phyloP scores from a whole-genome alignment of 371 early-diverging fungal genomes.

The Capillidium heterosporum region DNA sequence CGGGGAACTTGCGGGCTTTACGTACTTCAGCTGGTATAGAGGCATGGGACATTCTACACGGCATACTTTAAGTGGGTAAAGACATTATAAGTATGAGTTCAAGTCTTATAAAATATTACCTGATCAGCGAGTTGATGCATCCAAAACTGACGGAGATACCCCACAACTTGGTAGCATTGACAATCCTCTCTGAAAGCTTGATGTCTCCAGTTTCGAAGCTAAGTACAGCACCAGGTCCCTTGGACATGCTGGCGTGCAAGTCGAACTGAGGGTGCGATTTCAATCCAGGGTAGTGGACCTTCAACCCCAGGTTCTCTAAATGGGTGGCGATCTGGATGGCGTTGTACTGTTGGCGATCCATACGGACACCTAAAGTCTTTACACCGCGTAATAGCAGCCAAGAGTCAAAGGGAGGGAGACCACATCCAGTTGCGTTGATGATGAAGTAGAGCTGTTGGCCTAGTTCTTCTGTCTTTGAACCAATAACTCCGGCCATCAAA shows the following conservation, averaged over 20 bases:
- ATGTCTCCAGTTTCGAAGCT: slow-evolving; percentile 83
- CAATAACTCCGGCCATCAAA: slow-evolving; percentile 79
- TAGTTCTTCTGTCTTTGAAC: slow-evolving; percentile 38
- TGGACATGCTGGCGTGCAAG: slow-evolving; percentile 52
- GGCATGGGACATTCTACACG: slow-evolving; percentile 94
- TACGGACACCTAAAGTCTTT: slow-evolving; percentile 73
- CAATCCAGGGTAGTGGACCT: slow-evolving; percentile 79
- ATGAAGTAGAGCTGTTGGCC: slow-evolving; percentile 63
- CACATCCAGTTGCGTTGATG: slow-evolving; percentile 88
- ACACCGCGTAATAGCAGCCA: slow-evolving; percentile 75
- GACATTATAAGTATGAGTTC: not conserved
- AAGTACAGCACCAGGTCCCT: slow-evolving; percentile 87
- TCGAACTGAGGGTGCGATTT: slow-evolving; percentile 72
- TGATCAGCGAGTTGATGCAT: slow-evolving; percentile 89
- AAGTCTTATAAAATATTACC: slow-evolving; percentile 18
- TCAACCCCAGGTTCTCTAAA: slow-evolving; percentile 55
- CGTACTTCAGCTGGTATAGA: slow-evolving; percentile 83
- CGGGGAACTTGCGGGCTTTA: slow-evolving; percentile 67
- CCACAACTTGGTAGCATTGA: slow-evolving; percentile 69
- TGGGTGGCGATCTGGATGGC: slow-evolving; percentile 60
- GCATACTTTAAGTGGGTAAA: slow-evolving; percentile 47
- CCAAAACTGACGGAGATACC: slow-evolving; percentile 91
- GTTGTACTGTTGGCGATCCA: slow-evolving; percentile 65
- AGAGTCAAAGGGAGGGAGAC: slow-evolving; percentile 68
- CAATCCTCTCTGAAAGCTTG: slow-evolving; percentile 59